A percentile compares a stretch with the other conserved stretches of the same genome.
Conservation (phyloP, 306 rosid genomes). For the Lagenaria siceraria region DNA sequence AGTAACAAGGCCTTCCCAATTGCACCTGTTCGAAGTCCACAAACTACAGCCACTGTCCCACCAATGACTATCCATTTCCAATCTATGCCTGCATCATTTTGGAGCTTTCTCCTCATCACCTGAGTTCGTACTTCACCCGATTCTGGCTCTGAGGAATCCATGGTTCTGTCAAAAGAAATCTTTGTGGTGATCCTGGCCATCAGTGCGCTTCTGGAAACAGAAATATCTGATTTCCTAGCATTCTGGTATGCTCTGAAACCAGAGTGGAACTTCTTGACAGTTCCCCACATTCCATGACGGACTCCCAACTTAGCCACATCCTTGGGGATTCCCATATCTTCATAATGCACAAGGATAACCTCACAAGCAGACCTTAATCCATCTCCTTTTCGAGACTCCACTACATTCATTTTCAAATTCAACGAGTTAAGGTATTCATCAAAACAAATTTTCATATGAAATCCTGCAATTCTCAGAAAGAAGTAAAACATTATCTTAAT, state of each 20-base stretch:
- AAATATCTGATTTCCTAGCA: conserved; percentile 49
- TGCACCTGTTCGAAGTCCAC: conserved; percentile 73
- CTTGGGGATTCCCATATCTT: conserved; percentile 99
- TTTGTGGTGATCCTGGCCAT: conserved; percentile 72
- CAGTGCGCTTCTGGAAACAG: conserved; percentile 54
- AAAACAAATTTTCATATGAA: not conserved
- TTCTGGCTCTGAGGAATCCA: conserved; percentile 27
- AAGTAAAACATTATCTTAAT: not conserved
- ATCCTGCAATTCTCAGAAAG: not conserved
- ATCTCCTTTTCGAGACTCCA: conserved; percentile 85
- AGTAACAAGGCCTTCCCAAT: conserved; percentile 67
- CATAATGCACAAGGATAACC: conserved; percentile 80
- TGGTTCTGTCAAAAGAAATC: conserved; percentile 30
- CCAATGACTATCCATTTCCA: conserved; percentile 96
- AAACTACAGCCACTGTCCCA: conserved; percentile 83
- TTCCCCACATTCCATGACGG: conserved; percentile 99
- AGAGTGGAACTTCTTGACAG: conserved; percentile 80
- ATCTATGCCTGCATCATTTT: conserved; percentile 43
- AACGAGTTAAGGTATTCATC: conserved; percentile 2
- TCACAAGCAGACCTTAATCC: conserved; percentile 84
- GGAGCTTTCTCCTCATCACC: conserved; percentile 13
- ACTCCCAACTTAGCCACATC: conserved; percentile 95
- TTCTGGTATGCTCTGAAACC: conserved; percentile 95
- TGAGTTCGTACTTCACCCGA: conserved; percentile 19
- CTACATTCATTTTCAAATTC: conserved; percentile 39